Evolutionary conservation across 805 yeast species (phyloP).

Genomic region (Cyberlindnera petersonii): DNA sequence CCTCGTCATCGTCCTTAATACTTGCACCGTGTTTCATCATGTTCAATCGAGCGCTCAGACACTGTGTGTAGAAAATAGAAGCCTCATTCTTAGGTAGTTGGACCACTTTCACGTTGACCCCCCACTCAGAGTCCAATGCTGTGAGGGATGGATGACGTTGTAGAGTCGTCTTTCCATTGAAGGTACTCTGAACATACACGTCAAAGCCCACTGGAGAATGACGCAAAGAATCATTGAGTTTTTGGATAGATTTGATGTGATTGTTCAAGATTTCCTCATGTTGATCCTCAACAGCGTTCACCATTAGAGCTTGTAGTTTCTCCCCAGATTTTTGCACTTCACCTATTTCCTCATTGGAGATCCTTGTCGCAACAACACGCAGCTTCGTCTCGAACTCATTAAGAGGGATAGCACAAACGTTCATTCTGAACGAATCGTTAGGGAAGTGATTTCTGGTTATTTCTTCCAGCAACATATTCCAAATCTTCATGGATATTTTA

Average conservation of each 20-base stretch:
- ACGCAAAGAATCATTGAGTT: conserved; percentile 21
- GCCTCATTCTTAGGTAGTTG: conserved; percentile 23
- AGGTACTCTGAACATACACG: conserved; percentile 33
- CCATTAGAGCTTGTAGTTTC: conserved; percentile 12
- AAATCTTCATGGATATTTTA: conserved; percentile 49
- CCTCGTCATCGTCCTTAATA: conserved; percentile 18
- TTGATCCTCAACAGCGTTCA: conserved; percentile 7
- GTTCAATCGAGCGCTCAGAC: conserved; percentile 25
- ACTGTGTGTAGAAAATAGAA: conserved; percentile 19
- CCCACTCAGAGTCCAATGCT: conserved; percentile 32
- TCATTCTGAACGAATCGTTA: conserved; percentile 36
- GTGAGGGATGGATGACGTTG: conserved; percentile 24
- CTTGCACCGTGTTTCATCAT: conserved; percentile 26
- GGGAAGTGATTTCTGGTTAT: conserved; percentile 32
- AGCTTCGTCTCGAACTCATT: conserved; percentile 27
- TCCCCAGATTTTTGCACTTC: conserved; percentile 19
- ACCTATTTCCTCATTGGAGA: conserved; percentile 28
- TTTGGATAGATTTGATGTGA: conserved; percentile 20
- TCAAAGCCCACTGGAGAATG: conserved; percentile 35
- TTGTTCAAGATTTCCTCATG: conserved; percentile 13
- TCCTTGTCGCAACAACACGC: conserved; percentile 32
- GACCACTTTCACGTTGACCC: conserved; percentile 27
- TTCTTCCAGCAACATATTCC: conserved; percentile 42
- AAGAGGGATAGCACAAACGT: conserved; percentile 21
- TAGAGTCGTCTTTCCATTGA: conserved; percentile 30